phyloP scores from a whole-genome alignment of 345 rosid species.

The Stellera chamaejasme region DNA sequence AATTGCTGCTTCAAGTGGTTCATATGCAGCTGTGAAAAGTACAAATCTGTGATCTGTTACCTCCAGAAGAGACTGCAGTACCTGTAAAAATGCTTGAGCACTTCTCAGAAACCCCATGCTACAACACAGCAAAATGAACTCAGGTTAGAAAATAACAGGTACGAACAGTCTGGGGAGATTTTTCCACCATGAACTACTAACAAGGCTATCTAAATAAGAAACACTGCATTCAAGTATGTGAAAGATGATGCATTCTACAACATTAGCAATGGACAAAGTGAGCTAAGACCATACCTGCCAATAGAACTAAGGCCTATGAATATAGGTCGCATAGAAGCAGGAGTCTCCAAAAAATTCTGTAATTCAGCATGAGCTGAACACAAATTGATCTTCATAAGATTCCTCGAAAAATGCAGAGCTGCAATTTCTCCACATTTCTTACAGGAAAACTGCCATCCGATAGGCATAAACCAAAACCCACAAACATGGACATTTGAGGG shows the following conservation, averaged over 20 bases:
- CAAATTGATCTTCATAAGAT: conserved; percentile 19
- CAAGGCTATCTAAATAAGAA: neutral
- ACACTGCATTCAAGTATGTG: neutral
- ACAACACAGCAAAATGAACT: conserved; percentile 17
- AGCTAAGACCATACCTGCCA: conserved; percentile 56
- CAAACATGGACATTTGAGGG: conserved; percentile 55
- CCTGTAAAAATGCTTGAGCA: conserved; percentile 42
- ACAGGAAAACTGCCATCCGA: conserved; percentile 82
- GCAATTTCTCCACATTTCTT: conserved; percentile 46
- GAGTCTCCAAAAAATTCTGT: conserved; percentile 35
- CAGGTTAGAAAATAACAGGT: conserved; percentile 7
- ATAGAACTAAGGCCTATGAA: conserved; percentile 70
- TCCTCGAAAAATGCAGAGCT: conserved; percentile 17
- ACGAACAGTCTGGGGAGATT: neutral
- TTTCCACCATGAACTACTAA: conserved; percentile 3
- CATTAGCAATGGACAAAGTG: conserved; percentile 3
- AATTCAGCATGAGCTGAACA: conserved; percentile 59
- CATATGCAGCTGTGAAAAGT: conserved; percentile 46
- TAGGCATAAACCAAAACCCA: conserved; percentile 91
- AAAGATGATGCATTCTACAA: neutral
- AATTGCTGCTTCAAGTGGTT: conserved; percentile 44
- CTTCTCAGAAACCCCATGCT: conserved; percentile 56
- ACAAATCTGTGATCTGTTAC: conserved; percentile 42
- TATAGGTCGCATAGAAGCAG: conserved; percentile 38
- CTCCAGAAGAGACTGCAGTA: conserved; percentile 32